phyloP scores from a whole-genome alignment of 1,284 basidiomycete genomes.

The Quambalaria eucalypti region DNA sequence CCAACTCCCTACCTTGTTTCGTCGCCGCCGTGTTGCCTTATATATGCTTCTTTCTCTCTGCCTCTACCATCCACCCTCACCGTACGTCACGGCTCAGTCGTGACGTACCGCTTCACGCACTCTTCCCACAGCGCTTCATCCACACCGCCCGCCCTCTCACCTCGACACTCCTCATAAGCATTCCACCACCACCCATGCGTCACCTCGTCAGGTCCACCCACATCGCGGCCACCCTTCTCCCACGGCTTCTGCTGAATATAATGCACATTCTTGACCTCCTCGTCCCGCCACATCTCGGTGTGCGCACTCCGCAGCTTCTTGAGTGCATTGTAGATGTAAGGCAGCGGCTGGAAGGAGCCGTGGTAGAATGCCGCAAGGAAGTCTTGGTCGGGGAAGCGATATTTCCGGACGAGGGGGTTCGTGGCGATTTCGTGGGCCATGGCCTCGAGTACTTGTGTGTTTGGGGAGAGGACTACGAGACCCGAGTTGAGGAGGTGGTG shows the following conservation, averaged over 20 bases:
- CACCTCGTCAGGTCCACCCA: conserved; percentile 12
- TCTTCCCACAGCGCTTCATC: background rate
- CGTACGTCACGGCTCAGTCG: too few species aligned
- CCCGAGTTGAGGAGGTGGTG: conserved; percentile 78
- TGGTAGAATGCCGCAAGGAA: conserved; percentile 64
- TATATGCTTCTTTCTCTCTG: too few species aligned
- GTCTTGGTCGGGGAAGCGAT: conserved; percentile 85
- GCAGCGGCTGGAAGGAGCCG: conserved; percentile 59
- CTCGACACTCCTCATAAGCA: conserved; percentile 7
- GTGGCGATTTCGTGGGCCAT: conserved; percentile 61
- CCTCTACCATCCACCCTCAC: too few species aligned
- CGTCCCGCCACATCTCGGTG: conserved; percentile 63
- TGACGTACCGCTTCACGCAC: background rate
- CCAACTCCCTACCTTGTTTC: too few species aligned
- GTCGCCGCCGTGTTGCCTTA: too few species aligned
- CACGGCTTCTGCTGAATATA: conserved; percentile 43
- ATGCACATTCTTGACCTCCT: conserved; percentile 54
- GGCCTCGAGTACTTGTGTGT: conserved; percentile 51
- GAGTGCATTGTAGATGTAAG: conserved; percentile 77
- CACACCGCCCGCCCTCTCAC: background rate
- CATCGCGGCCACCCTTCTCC: conserved; percentile 4
- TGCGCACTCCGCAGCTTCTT: conserved; percentile 68
- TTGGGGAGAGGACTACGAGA: conserved; percentile 72
- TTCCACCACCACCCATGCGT: conserved; percentile 38
- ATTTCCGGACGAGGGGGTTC: conserved; percentile 61